Evolutionary conservation across 2,329 filamentous ascomycete genomes (phyloP).

Genomic region (Aspergillus latus): DNA sequence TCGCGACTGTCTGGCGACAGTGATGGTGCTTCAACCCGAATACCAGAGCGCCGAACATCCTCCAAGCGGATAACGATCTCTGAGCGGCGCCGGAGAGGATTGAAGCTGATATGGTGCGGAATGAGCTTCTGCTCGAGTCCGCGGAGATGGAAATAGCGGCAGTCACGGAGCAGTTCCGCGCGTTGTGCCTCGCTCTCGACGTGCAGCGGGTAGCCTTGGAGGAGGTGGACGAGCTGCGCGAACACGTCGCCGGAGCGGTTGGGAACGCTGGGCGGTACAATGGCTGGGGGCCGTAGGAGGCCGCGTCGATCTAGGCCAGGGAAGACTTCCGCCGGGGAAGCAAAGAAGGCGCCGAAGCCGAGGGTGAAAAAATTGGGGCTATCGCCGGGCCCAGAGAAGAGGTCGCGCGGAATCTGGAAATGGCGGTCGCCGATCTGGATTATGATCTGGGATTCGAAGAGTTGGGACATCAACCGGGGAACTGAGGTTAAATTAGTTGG

Average conservation of each 20-base stretch:
- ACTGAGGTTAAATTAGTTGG: constrained; percentile 53
- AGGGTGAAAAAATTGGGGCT: constrained; percentile 95
- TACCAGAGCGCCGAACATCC: constrained; percentile 84
- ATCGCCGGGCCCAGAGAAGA: constrained; percentile 83
- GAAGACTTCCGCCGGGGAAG: constrained; percentile 74
- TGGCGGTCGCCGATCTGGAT: constrained; percentile 83
- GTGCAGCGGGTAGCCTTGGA: constrained; percentile 78
- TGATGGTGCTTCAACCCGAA: constrained; percentile 58
- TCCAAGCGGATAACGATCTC: constrained; percentile 81
- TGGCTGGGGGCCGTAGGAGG: constrained; percentile 81
- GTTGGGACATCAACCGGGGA: constrained; percentile 82
- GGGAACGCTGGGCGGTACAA: constrained; percentile 77
- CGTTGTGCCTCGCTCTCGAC: constrained; percentile 77
- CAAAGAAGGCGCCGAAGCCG: constrained; percentile 86
- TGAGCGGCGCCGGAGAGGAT: constrained; percentile 63
- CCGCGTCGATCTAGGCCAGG: constrained; percentile 77
- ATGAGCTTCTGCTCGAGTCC: constrained; percentile 86
- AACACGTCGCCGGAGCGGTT: constrained; percentile 82
- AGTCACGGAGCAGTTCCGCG: constrained; percentile 75
- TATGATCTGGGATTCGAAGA: constrained; percentile 84
- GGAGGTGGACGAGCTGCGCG: constrained; percentile 73
- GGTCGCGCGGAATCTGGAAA: constrained; percentile 85
- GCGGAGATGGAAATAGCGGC: constrained; percentile 89
- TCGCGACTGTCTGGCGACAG: constrained; percentile 36
- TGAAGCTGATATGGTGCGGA: constrained; percentile 72